phyloP scores from a whole-genome alignment of 2,329 filamentous ascomycete species.

The Huntiella savannae region DNA sequence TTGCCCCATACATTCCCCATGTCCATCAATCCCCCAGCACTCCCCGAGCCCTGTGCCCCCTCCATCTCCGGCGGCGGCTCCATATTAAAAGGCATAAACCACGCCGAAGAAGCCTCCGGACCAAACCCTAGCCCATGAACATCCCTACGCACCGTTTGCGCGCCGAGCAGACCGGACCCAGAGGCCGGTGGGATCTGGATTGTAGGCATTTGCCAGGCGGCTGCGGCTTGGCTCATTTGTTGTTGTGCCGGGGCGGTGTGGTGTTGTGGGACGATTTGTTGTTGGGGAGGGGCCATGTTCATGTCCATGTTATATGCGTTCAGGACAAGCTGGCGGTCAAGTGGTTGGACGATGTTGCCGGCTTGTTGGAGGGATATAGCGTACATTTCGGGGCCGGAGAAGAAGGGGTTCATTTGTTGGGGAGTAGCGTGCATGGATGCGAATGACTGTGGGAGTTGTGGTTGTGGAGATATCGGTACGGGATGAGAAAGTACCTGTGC shows the following conservation, averaged over 20 bases:
- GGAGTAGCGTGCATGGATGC: too few relatives aligned
- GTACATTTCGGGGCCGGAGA: conserved; percentile 30
- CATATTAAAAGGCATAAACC: conserved; percentile 89
- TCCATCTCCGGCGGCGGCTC: conserved; percentile 46
- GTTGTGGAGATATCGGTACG: too few relatives aligned
- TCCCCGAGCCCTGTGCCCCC: too few relatives aligned
- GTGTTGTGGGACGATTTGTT: not conserved
- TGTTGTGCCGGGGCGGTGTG: not conserved
- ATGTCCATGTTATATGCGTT: conserved; percentile 45
- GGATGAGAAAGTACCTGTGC: too few relatives aligned
- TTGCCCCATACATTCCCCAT: conserved; percentile 14
- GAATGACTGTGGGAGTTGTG: too few relatives aligned
- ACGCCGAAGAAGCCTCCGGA: conserved; percentile 44
- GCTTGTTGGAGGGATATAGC: conserved; percentile 30
- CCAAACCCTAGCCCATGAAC: conserved; percentile 11
- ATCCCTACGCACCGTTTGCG: too few relatives aligned
- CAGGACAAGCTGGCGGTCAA: conserved; percentile 60
- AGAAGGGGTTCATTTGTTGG: conserved; percentile 16
- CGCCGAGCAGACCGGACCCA: not conserved
- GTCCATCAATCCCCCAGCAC: too few relatives aligned
- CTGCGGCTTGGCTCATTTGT: not conserved
- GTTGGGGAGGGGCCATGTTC: conserved; percentile 16
- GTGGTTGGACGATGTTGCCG: conserved; percentile 39
- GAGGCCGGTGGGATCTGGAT: not conserved
- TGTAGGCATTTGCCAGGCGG: not conserved